Base-by-base conservation (phyloP, 2,329 filamentous ascomycete genomes). In the Arthroderma sp. region DNA sequence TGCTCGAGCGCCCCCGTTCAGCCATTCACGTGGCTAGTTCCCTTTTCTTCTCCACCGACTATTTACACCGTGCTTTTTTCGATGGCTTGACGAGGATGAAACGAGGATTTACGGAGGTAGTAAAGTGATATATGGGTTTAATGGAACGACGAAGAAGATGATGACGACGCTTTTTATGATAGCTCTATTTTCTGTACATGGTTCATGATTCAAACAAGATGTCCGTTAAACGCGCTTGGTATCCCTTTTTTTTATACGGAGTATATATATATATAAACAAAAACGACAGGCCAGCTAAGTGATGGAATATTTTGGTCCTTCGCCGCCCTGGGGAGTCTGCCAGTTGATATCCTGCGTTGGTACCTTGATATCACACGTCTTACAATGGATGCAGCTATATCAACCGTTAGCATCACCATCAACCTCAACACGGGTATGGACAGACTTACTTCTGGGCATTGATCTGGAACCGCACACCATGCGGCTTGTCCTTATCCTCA, bases 311-410 rank as follows among this genome's bases (percentile, higher is more conserved):
- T 84, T 84, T 7, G 82, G 82, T 3, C 82, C 82, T 67, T 85
- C 93, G 55, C 91, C 93, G 63, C 93, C 91, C 70, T 96, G 90
- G 5, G 93, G 93, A 33, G 93, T 93, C 65, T 89, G 83, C 89
- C 89, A 95, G 73, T 95, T 96, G 74, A 98, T 97, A 69, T 97
- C 93, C 76, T 98, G 93, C 61, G 85, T 82, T 6, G 93, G 93
- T 15, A 89, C 91, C 77, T 98, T 98, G 76, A 98, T 98, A 73
- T 98, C 93, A 71, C 93, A 98, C 13, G 93, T 98, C 81, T 98
- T 98, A 80, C 93, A 98, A 75, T 98, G 93, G 63, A 98, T 95
- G 71, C 93, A 98, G 75, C 91, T 95, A 35, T 54, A 43, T 13
- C 4, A 19, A 23, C 9, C 21, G 41, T 19, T 51, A 51, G 47